phyloP scores from a whole-genome alignment of 345 rosid species.

The Crucihimalaya himalaica region DNA sequence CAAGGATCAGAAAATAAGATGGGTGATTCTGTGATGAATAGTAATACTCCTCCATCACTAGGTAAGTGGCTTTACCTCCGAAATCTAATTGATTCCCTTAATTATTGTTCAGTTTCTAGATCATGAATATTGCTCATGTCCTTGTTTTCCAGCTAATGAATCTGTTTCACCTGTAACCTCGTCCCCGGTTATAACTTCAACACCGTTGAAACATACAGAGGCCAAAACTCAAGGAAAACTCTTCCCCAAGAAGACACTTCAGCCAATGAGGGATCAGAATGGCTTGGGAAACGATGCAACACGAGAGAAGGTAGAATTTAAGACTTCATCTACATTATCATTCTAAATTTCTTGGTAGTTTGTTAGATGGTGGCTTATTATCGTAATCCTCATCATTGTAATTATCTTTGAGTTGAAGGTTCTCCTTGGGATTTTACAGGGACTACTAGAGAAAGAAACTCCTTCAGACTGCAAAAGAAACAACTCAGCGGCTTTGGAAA shows the following conservation, averaged over 20 bases:
- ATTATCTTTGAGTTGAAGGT: not conserved
- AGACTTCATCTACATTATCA: not conserved
- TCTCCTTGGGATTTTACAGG: not conserved
- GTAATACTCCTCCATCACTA: conserved; percentile 1
- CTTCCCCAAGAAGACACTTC: not conserved
- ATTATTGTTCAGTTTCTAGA: not conserved
- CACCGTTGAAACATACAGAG: conserved; percentile 8
- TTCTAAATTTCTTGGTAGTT: not conserved
- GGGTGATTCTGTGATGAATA: conserved; percentile 29
- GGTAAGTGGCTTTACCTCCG: conserved; percentile 21
- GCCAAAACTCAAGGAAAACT: conserved; percentile 15
- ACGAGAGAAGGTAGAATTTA: not conserved
- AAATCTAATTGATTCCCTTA: not conserved
- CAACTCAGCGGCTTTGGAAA: not conserved
- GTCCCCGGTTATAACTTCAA: conserved; percentile 23
- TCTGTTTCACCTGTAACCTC: conserved; percentile 13
- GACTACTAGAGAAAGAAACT: not conserved
- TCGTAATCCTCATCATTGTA: not conserved
- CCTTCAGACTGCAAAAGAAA: not conserved
- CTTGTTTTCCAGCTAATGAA: conserved; percentile 41
- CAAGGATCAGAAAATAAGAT: conserved; percentile 21
- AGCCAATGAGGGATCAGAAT: not conserved
- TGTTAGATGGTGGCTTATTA: not conserved
- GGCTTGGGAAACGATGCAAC: not conserved
- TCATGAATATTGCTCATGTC: not conserved